Percentiles rank a stretch among this genome's conserved stretches.
Evolutionary conservation across 139 green algal species (phyloP).

Genomic region (Marvania coccoides): DNA sequence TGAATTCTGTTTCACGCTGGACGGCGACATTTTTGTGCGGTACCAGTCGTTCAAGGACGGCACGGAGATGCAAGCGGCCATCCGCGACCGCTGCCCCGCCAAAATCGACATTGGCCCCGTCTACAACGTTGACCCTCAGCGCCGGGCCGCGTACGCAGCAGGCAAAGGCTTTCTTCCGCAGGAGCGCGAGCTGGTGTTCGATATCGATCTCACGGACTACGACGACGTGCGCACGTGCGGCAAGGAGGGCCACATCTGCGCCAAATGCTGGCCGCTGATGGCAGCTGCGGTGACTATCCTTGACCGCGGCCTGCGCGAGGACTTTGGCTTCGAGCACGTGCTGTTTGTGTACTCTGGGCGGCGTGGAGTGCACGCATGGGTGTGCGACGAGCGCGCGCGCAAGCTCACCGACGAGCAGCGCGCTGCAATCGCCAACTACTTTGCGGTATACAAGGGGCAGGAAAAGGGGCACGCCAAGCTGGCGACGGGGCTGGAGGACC

Average conservation of each 20-base stretch:
- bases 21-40: slow-evolving; percentile 96
- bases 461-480: slow-evolving; percentile 50
- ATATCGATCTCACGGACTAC: slow-evolving; percentile 98
- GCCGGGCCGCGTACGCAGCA: slow-evolving; percentile 53
- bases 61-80: slow-evolving; percentile 54
- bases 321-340: slow-evolving; percentile 96
- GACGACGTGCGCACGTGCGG: slow-evolving; percentile 95
- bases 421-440: slow-evolving; percentile 73
- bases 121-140: slow-evolving; percentile 85
- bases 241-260: slow-evolving; percentile 80
- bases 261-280: slow-evolving; percentile 95
- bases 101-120: slow-evolving; percentile 99
- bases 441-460: slow-evolving; percentile 75
- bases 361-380: slow-evolving; percentile 94
- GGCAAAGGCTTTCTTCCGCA: slow-evolving; percentile 63
- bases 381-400: slow-evolving; percentile 82
- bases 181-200: slow-evolving; percentile 96
- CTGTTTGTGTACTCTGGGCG: slow-evolving; percentile 96
- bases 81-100: slow-evolving; percentile 64
- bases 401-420: slow-evolving; percentile 82
- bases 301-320: slow-evolving; percentile 70
- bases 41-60: slow-evolving; percentile 95
- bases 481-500: slow-evolving; percentile 29
- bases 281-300: slow-evolving; percentile 65
- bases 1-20: slow-evolving; percentile 98